Conservation (phyloP, 148 eudicot species). For the Linanthus parryae region DNA sequence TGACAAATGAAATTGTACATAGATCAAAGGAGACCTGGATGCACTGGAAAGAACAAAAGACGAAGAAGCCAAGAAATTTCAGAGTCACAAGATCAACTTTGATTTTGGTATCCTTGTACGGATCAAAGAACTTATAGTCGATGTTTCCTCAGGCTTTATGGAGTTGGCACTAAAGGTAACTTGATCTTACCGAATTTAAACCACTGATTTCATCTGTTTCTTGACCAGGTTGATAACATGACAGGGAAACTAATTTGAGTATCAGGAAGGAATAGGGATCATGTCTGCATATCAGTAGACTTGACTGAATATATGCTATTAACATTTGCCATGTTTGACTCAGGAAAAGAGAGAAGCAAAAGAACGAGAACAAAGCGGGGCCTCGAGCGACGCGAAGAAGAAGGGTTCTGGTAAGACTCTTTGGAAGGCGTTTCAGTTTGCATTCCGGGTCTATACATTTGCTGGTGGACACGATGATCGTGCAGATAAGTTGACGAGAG, state of each 20-base stretch:
- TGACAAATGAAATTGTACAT: conserved; percentile 8
- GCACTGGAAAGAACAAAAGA: conserved; percentile 81
- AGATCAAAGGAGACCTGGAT: conserved; percentile 86
- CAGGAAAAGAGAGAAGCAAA: conserved; percentile 72
- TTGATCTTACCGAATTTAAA: background rate
- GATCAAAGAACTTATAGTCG: conserved; percentile 86
- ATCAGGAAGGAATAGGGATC: too few species aligned
- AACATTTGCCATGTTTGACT: background rate
- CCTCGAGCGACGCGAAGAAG: conserved; percentile 40
- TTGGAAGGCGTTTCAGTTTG: conserved; percentile 95
- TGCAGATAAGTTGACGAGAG: conserved; percentile 78
- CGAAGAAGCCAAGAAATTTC: conserved; percentile 81
- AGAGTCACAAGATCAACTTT: conserved; percentile 77
- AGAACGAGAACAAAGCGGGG: conserved; percentile 29
- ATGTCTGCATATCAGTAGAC: too few species aligned
- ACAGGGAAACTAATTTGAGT: background rate
- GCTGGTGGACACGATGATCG: conserved; percentile 99
- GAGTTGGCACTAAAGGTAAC: conserved; percentile 84
- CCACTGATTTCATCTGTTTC: background rate
- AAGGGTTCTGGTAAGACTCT: conserved; percentile 54
- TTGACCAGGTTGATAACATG: background rate
- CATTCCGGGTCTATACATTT: conserved; percentile 80
- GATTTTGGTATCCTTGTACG: conserved; percentile 71
- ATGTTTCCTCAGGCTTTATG: conserved; percentile 91
- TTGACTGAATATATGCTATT: too few species aligned